Base-by-base conservation (phyloP, 2,329 filamentous ascomycete genomes). In the Beauveria medogensis region DNA sequence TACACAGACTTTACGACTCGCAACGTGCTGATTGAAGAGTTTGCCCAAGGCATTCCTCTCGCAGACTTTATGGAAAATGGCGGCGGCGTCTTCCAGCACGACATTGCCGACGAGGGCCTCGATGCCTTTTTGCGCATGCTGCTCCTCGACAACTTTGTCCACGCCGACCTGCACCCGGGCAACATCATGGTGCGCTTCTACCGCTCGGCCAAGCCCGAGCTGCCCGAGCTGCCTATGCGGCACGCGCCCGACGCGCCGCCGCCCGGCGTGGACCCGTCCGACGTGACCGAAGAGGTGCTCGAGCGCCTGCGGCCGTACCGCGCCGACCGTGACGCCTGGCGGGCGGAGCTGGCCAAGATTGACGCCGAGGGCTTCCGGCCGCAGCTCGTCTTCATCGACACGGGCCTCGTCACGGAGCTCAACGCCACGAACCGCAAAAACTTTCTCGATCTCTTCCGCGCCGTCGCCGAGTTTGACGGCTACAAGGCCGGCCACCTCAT, bases 111-210 rank as follows among this genome's bases (percentile, higher is more conserved):
- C 62, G 93, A 97, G 76, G 94, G 94, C 0, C 83, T 99, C 0
- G 92, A 99, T 71, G 92, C 93, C 3, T 99, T 99, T 74, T 77
- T 99, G 55, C 91, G 92, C 69, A 99, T 99, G 94, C 78, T 99
- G 18, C 81, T 99, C 14, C 88, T 99, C 44, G 94, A 99, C 73
- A 99, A 99, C 72, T 99, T 99, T 72, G 88, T 97, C 28, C 94
- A 99, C 70, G 93, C 94, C 5, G 94, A 99, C 71, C 78, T 99
- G 34, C 94, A 99, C 71, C 94, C 94, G 0, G 94, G 94, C 28
- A 99, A 99, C 72, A 97, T 99, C 75, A 97, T 99, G 92, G 93
- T 99, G 52, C 91, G 95, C 64, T 99, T 99, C 77, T 97, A 97
- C 75, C 87, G 93, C 69, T 86, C 92, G 0, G 85, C 86, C 16